Conservation (phyloP, 495 filamentous ascomycete species). For the Penicillium egyptiacum region DNA sequence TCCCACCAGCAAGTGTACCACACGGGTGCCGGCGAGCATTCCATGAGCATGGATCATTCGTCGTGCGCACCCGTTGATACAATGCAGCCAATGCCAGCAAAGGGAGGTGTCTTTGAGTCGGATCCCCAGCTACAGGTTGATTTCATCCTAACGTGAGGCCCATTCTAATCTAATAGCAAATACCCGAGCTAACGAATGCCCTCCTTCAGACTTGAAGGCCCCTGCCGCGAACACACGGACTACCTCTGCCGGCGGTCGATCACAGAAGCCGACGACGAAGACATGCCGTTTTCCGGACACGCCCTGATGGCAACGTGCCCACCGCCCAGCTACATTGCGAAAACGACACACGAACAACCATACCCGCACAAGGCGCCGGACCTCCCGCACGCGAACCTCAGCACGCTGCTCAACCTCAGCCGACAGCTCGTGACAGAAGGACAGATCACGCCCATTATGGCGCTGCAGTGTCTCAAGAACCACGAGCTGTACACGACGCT, state of each 20-base stretch:
- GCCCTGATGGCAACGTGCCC: slow-evolving; percentile 89
- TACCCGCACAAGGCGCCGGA: slow-evolving; percentile 48
- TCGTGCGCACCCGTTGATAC: slow-evolving; percentile 26
- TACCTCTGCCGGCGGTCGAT: slow-evolving; percentile 52
- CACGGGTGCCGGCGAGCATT: slow-evolving; percentile 30
- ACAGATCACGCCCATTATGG: slow-evolving; percentile 97
- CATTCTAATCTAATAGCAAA: not conserved
- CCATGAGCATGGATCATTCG: slow-evolving; percentile 35
- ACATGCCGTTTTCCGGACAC: slow-evolving; percentile 67
- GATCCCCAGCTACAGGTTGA: slow-evolving; percentile 80
- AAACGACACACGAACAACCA: slow-evolving; percentile 40
- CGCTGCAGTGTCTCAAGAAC: slow-evolving; percentile 75
- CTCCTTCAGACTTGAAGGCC: slow-evolving; percentile 75
- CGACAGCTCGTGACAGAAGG: slow-evolving; percentile 80
- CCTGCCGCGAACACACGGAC: slow-evolving; percentile 93
- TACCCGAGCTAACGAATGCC: slow-evolving; percentile 19
- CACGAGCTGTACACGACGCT: slow-evolving; percentile 68
- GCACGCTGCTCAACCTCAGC: slow-evolving; percentile 81
- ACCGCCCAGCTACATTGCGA: slow-evolving; percentile 54
- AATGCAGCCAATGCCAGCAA: slow-evolving; percentile 36
- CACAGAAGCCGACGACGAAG: slow-evolving; percentile 51
- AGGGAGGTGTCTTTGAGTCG: slow-evolving; percentile 68
- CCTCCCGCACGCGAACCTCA: slow-evolving; percentile 69
- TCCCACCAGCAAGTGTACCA: slow-evolving; percentile 37
- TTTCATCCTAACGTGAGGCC: slow-evolving; percentile 90